Conservation (phyloP, 116 monocot genomes). For the Dioscorea cayenensis region DNA sequence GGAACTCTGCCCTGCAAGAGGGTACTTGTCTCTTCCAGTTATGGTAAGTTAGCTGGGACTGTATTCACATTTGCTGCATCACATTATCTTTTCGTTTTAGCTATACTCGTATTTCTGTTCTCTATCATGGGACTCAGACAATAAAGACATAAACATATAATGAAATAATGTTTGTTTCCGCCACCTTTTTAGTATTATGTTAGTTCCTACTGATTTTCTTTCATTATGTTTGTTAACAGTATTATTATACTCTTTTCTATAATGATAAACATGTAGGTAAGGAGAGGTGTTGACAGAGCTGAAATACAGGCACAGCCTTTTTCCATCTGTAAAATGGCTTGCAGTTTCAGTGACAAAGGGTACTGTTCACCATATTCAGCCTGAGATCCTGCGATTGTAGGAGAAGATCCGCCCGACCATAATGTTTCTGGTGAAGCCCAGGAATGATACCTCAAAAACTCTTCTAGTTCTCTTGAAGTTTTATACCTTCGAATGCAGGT, state of each 20-base stretch:
- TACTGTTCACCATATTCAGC: constrained; percentile 73
- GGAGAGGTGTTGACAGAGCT: constrained; percentile 75
- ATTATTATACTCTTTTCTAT: not conserved
- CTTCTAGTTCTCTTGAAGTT: constrained; percentile 39
- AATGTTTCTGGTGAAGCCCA: constrained; percentile 24
- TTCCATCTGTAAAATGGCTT: constrained; percentile 66
- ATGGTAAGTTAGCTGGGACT: not conserved
- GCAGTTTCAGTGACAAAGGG: constrained; percentile 89
- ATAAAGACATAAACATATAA: too few species aligned
- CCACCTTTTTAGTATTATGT: too few species aligned
- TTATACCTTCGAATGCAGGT: constrained; percentile 24
- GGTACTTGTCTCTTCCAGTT: too few species aligned
- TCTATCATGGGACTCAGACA: too few species aligned
- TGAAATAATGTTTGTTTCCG: too few species aligned
- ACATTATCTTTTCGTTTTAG: too few species aligned
- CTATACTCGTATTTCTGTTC: too few species aligned
- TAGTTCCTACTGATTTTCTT: too few species aligned
- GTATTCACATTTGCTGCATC: too few species aligned
- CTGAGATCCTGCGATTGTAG: constrained; percentile 67
- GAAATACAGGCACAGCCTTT: constrained; percentile 90
- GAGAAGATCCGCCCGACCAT: constrained; percentile 37
- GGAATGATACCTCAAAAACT: constrained; percentile 35
- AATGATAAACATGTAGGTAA: constrained; percentile 32
- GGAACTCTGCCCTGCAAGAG: constrained; percentile 64
- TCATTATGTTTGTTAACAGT: not conserved